phyloP scores from a whole-genome alignment of 202 grass and related monocot genomes.

The Zizania palustris region DNA sequence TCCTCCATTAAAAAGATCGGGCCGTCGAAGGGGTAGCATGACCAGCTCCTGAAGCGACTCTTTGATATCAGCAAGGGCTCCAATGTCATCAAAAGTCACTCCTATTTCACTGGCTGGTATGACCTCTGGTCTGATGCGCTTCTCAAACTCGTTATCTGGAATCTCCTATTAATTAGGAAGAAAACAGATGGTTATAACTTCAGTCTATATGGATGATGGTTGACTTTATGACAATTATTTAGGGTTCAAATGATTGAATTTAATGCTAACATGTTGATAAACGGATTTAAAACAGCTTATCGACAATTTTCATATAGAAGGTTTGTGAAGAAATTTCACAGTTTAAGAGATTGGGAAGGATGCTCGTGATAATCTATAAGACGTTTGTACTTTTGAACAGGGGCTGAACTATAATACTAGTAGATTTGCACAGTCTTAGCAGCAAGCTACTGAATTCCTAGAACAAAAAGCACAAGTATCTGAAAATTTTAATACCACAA shows the following conservation, averaged over 20 bases:
- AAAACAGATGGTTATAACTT: not conserved
- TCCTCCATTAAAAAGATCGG: constrained; percentile 91
- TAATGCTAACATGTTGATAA: too few species aligned
- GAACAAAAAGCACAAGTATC: constrained; percentile 18
- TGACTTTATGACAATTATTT: too few species aligned
- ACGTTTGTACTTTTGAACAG: too few species aligned
- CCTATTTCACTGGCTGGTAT: constrained; percentile 90
- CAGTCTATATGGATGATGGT: not conserved
- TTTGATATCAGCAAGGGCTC: constrained; percentile 87
- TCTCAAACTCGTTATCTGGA: constrained; percentile 97
- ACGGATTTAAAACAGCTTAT: too few species aligned
- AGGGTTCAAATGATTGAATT: too few species aligned
- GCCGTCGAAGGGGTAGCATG: constrained; percentile 90
- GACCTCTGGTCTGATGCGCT: constrained; percentile 92
- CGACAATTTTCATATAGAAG: too few species aligned
- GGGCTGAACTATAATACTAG: not conserved
- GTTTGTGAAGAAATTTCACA: too few species aligned
- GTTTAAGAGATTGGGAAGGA: too few species aligned
- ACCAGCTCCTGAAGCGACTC: constrained; percentile 95
- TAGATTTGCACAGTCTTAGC: constrained; percentile 4
- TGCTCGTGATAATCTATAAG: too few species aligned
- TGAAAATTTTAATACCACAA: not conserved
- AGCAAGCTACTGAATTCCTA: not conserved
- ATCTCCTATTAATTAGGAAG: constrained; percentile 63
- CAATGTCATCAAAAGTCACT: constrained; percentile 94